These are phyloP conservation scores for Fusarium begoniae DNA, from an alignment of 2,329 filamentous ascomycete species.

Conservation along the genomic window DNA sequence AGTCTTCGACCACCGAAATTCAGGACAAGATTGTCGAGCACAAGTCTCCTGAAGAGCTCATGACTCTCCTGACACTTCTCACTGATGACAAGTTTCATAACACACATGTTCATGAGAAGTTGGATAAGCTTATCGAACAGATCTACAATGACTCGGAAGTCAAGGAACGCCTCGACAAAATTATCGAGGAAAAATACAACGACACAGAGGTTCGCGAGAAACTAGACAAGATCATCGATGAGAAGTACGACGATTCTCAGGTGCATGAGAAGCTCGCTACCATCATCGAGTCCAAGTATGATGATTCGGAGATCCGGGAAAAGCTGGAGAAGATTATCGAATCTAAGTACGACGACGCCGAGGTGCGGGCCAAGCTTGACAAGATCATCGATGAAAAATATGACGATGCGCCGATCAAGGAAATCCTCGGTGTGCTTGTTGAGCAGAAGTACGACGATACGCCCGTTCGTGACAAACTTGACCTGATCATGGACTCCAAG, in stretches of 20 bases:
- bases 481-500: conserved; percentile 48
- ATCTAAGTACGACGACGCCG: conserved; percentile 68
- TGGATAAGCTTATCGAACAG: conserved; percentile 40
- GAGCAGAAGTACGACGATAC: conserved; percentile 45
- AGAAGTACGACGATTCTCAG: conserved; percentile 65
- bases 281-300: conserved; percentile 47
- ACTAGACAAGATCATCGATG: conserved; percentile 15
- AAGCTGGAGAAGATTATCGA: conserved; percentile 44
- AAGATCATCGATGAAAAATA: conserved; percentile 41
- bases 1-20: conserved; percentile 66
- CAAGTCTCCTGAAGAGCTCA: conserved; percentile 66
- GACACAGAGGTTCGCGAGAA: conserved; percentile 15
- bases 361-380: conserved; percentile 40
- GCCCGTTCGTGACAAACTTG: conserved; percentile 51
- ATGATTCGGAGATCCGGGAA: conserved; percentile 43
- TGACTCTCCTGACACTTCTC: conserved; percentile 57
- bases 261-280: conserved; percentile 62
- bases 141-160: conserved; percentile 42
- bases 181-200: conserved; percentile 19
- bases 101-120: conserved; percentile 45
- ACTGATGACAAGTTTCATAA: conserved; percentile 59
- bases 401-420: conserved; percentile 43
- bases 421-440: conserved; percentile 37
- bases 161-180: conserved; percentile 42
- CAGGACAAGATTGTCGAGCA: conserved; percentile 69